Percentiles rank a stretch among this genome's conserved stretches.
phyloP scores from a whole-genome alignment of 306 rosid genomes.

The Hippophae rhamnoides region DNA sequence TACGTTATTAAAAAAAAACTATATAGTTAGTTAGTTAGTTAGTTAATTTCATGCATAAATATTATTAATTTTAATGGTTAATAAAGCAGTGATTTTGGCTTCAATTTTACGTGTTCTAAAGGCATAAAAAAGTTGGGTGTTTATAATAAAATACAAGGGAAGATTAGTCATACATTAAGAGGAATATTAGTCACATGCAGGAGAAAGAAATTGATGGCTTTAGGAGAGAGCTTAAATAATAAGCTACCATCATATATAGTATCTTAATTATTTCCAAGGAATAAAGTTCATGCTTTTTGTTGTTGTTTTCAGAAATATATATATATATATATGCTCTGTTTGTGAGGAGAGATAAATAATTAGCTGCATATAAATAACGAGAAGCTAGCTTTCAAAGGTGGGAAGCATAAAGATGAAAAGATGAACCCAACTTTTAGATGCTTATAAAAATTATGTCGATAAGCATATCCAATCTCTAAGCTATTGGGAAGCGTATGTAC shows the following conservation, averaged over 20 bases:
- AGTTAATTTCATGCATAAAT: constrained; percentile 2
- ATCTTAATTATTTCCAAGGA: constrained; percentile 20
- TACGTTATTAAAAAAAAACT: background rate
- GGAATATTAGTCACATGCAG: constrained; percentile 6
- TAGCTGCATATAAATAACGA: too few species aligned
- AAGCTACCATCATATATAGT: constrained; percentile 14
- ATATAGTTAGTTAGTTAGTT: background rate
- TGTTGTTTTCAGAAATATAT: background rate
- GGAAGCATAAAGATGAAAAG: too few species aligned
- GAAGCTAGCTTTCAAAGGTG: too few species aligned
- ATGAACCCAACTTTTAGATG: too few species aligned
- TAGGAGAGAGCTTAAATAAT: constrained; percentile 21
- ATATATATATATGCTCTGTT: background rate
- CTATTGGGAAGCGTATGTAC: too few species aligned
- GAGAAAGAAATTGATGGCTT: background rate
- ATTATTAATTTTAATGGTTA: background rate
- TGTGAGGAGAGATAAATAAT: too few species aligned
- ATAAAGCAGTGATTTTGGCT: constrained; percentile 9
- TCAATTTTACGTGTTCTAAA: constrained; percentile 24
- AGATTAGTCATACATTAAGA: background rate
- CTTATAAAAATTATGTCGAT: too few species aligned
- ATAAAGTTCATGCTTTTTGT: constrained; percentile 2
- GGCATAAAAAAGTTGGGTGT: constrained; percentile 10
- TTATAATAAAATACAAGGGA: background rate
- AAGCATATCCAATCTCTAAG: too few species aligned